Conservation (phyloP, 495 filamentous ascomycete genomes). For the Lichina pygmaea region DNA sequence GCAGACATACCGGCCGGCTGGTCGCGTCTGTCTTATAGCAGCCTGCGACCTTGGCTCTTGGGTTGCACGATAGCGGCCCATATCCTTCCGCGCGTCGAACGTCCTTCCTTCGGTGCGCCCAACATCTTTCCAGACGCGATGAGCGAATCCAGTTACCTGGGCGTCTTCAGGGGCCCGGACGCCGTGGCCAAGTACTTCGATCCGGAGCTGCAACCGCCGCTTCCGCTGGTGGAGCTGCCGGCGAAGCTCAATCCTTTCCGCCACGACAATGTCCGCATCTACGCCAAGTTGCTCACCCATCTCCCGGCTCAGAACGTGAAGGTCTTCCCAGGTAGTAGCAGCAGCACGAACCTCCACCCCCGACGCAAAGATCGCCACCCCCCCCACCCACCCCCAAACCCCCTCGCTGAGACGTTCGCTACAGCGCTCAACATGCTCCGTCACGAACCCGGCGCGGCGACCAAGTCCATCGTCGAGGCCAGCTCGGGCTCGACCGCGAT, state of each 20-base stretch:
- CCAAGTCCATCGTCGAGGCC: slow-evolving; percentile 27
- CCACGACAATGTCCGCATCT: slow-evolving; percentile 30
- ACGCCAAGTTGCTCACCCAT: slow-evolving; percentile 35
- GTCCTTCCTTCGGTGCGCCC: too few species aligned
- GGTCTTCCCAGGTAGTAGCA: slow-evolving; percentile 25
- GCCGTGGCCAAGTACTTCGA: slow-evolving; percentile 28
- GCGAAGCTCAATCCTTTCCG: slow-evolving; percentile 25
- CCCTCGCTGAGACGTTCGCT: too few species aligned
- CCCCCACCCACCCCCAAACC: too few species aligned
- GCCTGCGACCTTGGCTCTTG: too few species aligned
- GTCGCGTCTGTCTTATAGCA: too few species aligned
- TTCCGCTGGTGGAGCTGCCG: slow-evolving; percentile 33
- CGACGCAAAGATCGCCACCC: background rate
- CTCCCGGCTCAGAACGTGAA: slow-evolving; percentile 38
- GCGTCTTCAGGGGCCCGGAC: slow-evolving; percentile 27
- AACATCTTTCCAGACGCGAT: slow-evolving; percentile 6
- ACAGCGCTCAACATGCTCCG: slow-evolving; percentile 27
- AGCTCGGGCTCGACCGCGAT: slow-evolving; percentile 36
- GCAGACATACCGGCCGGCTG: too few species aligned
- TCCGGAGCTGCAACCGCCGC: slow-evolving; percentile 24
- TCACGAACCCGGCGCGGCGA: slow-evolving; percentile 10
- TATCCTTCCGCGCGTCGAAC: too few species aligned
- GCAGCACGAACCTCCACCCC: background rate
- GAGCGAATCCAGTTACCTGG: slow-evolving; percentile 17
- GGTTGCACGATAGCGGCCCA: too few species aligned